Evolutionary conservation across 345 rosid species (phyloP), one percentile per base, ranked within the genome.

Genomic region (Bruguiera sexangula): DNA sequence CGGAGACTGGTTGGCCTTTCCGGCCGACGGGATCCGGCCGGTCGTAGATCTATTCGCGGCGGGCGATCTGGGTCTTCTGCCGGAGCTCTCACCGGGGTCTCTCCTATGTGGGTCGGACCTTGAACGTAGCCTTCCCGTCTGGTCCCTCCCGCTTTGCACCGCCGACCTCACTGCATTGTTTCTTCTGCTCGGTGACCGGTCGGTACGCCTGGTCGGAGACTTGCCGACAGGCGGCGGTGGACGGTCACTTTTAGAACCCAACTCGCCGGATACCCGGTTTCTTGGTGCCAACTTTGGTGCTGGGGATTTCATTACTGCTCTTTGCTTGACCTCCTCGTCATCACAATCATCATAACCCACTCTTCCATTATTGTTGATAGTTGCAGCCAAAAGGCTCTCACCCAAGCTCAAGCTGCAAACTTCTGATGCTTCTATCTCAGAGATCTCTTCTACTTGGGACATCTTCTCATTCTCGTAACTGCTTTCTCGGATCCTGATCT

Each of bases 1-100:
- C 34, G 98, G 98, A 9, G 96, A 90, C 64, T 69, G 85, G 68
- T 51, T 84, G 5, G 78, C 75, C 78, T 81, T 80, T 69, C 80
- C 83, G 3, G 63, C 75, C 15, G 85, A 84, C 11, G 79, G 84
- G 73, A 87, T 85, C 61, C 87, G 82, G 74, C 84, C 85, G 76
- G 77, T 72, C 22, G 54, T 79, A 30, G 95, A 82, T 84, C 96
- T 87, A 19, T 82, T 85, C 21, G 56, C 57, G 1, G 88, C 93
- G 16, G 97, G 75, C 2, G 83, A 80, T 67, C 81, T 76, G 11
- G 76, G 76, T 78, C 79, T 76, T 68, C 82, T 67, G 9, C 69
- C 80, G 6, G 93, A 90, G 60, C 85, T 73, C 70, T 87, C 98
- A 11, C 77, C 88, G 66, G 85, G 86, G 39, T 90, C 91, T 65